Conservation (phyloP, 306 rosid species). For the Lathyrus oleraceus region DNA sequence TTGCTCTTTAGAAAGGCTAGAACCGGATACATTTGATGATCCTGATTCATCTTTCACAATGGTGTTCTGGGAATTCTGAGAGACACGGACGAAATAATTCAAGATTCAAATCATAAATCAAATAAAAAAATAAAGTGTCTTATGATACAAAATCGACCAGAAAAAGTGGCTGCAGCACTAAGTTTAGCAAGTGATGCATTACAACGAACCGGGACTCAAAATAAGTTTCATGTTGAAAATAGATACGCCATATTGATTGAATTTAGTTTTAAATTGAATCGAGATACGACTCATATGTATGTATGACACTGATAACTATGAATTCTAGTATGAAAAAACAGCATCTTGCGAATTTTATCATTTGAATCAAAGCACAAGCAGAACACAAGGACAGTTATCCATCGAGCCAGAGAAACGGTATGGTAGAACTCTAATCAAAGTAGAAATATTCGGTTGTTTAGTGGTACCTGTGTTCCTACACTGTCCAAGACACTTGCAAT, state of each 20-base stretch:
- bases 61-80: slow-evolving; percentile 54
- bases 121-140: no score
- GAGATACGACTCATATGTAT: no score
- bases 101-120: neutral
- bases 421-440: neutral
- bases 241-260: no score
- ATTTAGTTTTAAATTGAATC: no score
- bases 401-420: neutral
- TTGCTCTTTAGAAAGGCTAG: slow-evolving; percentile 57
- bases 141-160: no score
- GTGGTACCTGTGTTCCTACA: slow-evolving; percentile 39
- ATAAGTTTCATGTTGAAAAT: no score
- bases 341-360: neutral
- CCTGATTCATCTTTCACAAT: slow-evolving; percentile 46
- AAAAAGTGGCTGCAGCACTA: no score
- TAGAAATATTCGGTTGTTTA: slow-evolving; percentile 20
- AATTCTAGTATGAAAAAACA: neutral
- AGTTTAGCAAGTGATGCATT: no score
- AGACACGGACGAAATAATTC: neutral
- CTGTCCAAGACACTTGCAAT: slow-evolving; percentile 34
- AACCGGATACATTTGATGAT: slow-evolving; percentile 57
- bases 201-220: no score
- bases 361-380: neutral
- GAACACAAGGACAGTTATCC: neutral
- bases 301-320: no score